Percentiles rank a stretch among this genome's conserved stretches.
Evolutionary conservation across 2,329 filamentous ascomycete species (phyloP).

Genomic region (Xylariaceae sp.): DNA sequence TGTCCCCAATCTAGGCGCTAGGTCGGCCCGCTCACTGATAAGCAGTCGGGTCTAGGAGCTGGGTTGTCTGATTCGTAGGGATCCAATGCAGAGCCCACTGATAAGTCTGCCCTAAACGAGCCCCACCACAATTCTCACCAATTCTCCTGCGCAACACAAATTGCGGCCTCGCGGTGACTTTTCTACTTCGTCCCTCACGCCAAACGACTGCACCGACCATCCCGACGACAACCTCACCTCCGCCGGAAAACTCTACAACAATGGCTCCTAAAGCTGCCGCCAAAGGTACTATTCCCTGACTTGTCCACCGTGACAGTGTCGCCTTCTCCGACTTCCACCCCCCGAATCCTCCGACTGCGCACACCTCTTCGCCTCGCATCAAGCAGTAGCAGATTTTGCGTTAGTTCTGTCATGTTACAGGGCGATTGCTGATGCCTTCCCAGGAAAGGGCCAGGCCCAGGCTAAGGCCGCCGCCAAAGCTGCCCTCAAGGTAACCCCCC

Average conservation of each 20-base stretch:
- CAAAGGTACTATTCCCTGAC: constrained; percentile 42
- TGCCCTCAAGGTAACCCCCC: constrained; percentile 12
- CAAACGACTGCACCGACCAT: constrained; percentile 7
- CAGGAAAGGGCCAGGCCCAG: constrained; percentile 73
- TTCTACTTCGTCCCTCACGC: constrained; percentile 5
- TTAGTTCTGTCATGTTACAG: constrained; percentile 55
- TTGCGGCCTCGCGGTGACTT: constrained; percentile 2
- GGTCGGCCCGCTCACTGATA: too few species aligned
- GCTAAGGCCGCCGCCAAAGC: constrained; percentile 93
- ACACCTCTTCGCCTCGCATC: constrained; percentile 42
- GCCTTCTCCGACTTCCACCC: constrained; percentile 7
- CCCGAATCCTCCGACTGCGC: constrained; percentile 6
- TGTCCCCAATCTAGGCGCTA: too few species aligned
- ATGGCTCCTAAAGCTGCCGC: constrained; percentile 41
- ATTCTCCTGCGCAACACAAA: constrained; percentile 14
- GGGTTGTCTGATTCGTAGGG: background rate
- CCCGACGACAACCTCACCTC: constrained; percentile 20
- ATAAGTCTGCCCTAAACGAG: constrained; percentile 13
- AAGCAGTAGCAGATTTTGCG: constrained; percentile 74
- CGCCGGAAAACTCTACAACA: constrained; percentile 25
- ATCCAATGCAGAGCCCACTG: constrained; percentile 12
- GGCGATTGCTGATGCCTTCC: constrained; percentile 68
- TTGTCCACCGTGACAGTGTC: constrained; percentile 10
- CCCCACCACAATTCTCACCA: constrained; percentile 12
- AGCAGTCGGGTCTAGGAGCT: background rate